Evolutionary conservation across 75 land plant genomes (phyloP).

Genomic region (Pinus albicaulis): DNA sequence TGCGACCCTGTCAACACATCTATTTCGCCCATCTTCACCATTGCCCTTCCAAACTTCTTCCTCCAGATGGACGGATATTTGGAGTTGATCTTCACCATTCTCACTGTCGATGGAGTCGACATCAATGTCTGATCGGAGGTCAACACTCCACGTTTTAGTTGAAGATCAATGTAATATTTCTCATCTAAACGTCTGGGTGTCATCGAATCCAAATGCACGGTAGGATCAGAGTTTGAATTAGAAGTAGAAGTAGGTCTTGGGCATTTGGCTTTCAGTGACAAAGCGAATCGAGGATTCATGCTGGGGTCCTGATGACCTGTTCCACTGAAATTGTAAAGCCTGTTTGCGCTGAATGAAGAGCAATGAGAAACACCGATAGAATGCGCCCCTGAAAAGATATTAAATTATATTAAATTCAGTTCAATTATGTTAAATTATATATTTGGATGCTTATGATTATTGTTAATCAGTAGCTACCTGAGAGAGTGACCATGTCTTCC

Average conservation of each 20-base stretch:
- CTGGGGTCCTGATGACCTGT: conserved; percentile 17
- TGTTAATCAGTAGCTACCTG: too few species aligned
- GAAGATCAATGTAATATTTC: conserved; percentile 17
- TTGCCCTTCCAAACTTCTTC: too few species aligned
- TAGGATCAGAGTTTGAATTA: neutral
- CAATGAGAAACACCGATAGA: conserved; percentile 54
- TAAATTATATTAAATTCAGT: neutral
- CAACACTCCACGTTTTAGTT: conserved; percentile 12
- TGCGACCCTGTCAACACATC: too few species aligned
- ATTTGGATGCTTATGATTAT: neutral
- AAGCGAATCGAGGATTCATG: conserved; percentile 12
- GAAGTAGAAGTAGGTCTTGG: too few species aligned
- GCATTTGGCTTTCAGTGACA: neutral
- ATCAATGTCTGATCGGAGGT: conserved; percentile 4
- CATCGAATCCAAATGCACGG: conserved; percentile 10
- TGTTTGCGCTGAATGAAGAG: conserved; percentile 22
- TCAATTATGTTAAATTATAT: neutral
- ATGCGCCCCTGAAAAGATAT: conserved; percentile 46
- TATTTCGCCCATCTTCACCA: too few species aligned
- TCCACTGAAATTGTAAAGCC: conserved; percentile 36
- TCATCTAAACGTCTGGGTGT: conserved; percentile 18
- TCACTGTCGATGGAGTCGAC: too few species aligned
- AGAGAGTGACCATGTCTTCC: too few species aligned
- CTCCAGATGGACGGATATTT: too few species aligned
- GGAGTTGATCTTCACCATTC: conserved; percentile 67